A percentile compares a stretch with the other conserved stretches of the same genome.
Conservation (phyloP, 1,139 yeast species). For the Hanseniaspora uvarum region DNA sequence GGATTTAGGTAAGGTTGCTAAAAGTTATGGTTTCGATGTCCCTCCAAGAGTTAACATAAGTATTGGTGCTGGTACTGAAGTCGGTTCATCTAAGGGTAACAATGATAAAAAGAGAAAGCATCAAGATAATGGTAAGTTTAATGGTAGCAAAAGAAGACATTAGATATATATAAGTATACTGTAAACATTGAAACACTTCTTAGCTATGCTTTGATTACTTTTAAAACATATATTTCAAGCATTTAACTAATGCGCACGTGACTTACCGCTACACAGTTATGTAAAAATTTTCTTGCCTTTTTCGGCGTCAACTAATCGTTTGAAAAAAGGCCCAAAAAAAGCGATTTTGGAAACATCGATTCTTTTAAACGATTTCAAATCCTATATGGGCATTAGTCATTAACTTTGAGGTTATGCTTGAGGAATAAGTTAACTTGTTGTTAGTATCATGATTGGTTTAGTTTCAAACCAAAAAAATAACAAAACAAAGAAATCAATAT, state of each 20-base stretch:
- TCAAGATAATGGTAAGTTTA: conserved; percentile 5
- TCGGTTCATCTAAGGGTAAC: conserved; percentile 37
- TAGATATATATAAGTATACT: no score
- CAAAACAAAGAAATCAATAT: background rate
- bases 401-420: no score
- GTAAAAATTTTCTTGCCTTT: background rate
- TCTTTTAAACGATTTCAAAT: no score
- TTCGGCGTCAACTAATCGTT: no score
- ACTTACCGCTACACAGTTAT: background rate
- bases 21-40: conserved; percentile 84
- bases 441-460: no score
- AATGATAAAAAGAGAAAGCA: conserved; percentile 13
- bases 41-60: conserved; percentile 97
- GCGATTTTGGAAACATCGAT: no score
- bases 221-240: background rate
- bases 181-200: no score
- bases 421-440: no score
- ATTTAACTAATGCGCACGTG: background rate
- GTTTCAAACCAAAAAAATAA: background rate
- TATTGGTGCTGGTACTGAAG: conserved; percentile 46
- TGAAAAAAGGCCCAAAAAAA: no score
- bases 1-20: conserved; percentile 88
- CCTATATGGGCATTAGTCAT: no score
- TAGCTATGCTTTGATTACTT: no score
- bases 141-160: conserved; percentile 10